Percentiles rank a stretch among this genome's conserved stretches.
Evolutionary conservation across 495 filamentous ascomycete species (phyloP).

Genomic region (Penicillium canariense): DNA sequence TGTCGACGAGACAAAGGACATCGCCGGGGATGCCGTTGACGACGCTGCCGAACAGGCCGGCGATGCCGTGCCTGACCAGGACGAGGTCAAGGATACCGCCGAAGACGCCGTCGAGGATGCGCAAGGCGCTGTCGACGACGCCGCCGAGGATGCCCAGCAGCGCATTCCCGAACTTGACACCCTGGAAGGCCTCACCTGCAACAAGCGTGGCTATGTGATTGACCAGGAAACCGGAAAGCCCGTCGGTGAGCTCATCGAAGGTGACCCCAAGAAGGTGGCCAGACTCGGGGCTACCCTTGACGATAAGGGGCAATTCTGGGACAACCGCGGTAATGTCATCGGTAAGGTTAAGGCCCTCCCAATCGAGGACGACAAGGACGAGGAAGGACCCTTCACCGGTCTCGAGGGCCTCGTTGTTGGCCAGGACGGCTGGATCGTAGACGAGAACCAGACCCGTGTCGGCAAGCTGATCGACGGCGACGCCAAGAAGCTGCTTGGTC

Average conservation of each 20-base stretch:
- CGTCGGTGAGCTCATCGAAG: constrained; percentile 59
- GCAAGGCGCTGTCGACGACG: constrained; percentile 31
- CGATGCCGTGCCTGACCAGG: too few species aligned
- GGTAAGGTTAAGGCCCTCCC: constrained; percentile 58
- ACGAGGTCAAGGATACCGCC: constrained; percentile 25
- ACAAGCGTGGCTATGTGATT: constrained; percentile 61
- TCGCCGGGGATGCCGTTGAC: constrained; percentile 31
- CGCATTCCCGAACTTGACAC: constrained; percentile 54
- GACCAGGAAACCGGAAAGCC: constrained; percentile 48
- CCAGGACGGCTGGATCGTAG: constrained; percentile 57
- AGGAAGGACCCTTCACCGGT: constrained; percentile 61
- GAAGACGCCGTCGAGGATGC: constrained; percentile 31
- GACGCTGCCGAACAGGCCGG: constrained; percentile 30
- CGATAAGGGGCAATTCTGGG: constrained; percentile 61
- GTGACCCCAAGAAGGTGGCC: constrained; percentile 58
- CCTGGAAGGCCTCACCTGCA: constrained; percentile 60
- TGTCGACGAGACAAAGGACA: constrained; percentile 19
- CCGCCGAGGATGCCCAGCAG: constrained; percentile 32
- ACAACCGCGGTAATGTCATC: constrained; percentile 58
- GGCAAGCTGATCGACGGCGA: constrained; percentile 60
- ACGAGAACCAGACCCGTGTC: constrained; percentile 57
- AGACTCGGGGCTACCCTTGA: constrained; percentile 54
- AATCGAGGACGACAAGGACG: constrained; percentile 52
- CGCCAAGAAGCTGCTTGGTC: constrained; percentile 61
- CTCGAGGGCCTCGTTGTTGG: constrained; percentile 61